These are phyloP conservation scores for Amphichorda felina DNA, from an alignment of 2,329 filamentous ascomycete species.

Conservation along the genomic window DNA sequence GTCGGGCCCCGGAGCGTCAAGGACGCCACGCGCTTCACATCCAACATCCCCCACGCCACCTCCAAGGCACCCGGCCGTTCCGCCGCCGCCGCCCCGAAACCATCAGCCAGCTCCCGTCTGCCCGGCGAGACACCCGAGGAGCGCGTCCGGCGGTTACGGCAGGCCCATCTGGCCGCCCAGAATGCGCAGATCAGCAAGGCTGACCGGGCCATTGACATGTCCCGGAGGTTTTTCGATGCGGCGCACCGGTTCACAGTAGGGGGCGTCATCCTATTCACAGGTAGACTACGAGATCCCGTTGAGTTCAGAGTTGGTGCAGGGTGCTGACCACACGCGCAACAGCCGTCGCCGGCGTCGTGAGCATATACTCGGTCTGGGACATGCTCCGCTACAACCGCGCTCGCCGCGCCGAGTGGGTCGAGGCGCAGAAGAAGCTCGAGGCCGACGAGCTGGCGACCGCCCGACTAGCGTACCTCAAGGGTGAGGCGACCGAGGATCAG, in stretches of 20 bases:
- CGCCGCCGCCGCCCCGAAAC: slow-evolving; percentile 11
- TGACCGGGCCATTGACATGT: slow-evolving; percentile 35
- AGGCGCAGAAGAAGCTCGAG: slow-evolving; percentile 39
- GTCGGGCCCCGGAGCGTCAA: slow-evolving; percentile 55
- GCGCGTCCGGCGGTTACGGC: slow-evolving; percentile 55
- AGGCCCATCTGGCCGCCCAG: slow-evolving; percentile 55
- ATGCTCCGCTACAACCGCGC: slow-evolving; percentile 50
- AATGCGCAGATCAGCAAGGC: slow-evolving; percentile 41
- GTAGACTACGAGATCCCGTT: slow-evolving; percentile 19
- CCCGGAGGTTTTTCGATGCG: slow-evolving; percentile 39
- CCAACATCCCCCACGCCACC: slow-evolving; percentile 48
- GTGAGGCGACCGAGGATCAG: slow-evolving; percentile 43
- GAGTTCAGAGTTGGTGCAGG: no score
- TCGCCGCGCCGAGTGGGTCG: slow-evolving; percentile 45
- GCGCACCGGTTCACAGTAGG: slow-evolving; percentile 43
- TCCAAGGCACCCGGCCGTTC: slow-evolving; percentile 39
- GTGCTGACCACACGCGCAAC: neutral
- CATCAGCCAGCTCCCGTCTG: slow-evolving; percentile 7
- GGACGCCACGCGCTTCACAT: slow-evolving; percentile 63
- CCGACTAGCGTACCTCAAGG: slow-evolving; percentile 48
- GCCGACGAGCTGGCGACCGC: slow-evolving; percentile 43
- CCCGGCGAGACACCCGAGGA: slow-evolving; percentile 53
- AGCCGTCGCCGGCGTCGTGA: slow-evolving; percentile 44
- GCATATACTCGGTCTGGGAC: slow-evolving; percentile 47
- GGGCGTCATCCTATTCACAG: slow-evolving; percentile 43